Evolutionary conservation across 2,329 filamentous ascomycete species (phyloP).

Genomic region (Coniochaeta sp.): DNA sequence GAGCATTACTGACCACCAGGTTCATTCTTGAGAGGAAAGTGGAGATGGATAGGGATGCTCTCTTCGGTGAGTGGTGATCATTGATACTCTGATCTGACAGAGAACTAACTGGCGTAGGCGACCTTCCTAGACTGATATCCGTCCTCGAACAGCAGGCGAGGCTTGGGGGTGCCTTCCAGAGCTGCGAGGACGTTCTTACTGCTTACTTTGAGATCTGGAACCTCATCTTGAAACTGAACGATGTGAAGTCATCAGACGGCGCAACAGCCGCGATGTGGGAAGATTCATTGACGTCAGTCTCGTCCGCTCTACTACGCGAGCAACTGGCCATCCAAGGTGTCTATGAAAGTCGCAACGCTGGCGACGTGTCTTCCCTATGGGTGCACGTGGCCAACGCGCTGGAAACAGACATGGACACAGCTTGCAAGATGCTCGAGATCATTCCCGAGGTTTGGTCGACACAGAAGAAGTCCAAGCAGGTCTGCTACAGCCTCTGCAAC

Average conservation of each 20-base stretch:
- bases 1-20: constrained; percentile 46
- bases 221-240: constrained; percentile 24
- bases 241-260: background rate
- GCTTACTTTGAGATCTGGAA: constrained; percentile 40
- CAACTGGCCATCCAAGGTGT: constrained; percentile 24
- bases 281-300: constrained; percentile 13
- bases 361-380: constrained; percentile 13
- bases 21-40: constrained; percentile 47
- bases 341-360: constrained; percentile 18
- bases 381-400: constrained; percentile 27
- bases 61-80: background rate
- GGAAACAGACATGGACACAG: constrained; percentile 30
- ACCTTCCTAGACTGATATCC: constrained; percentile 5
- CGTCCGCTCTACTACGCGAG: constrained; percentile 11
- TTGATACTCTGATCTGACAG: background rate
- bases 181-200: constrained; percentile 32
- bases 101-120: background rate
- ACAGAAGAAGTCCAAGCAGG: constrained; percentile 11
- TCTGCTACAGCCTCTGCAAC: constrained; percentile 24
- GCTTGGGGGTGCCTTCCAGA: constrained; percentile 5
- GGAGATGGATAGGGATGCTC: constrained; percentile 16
- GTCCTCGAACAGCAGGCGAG: background rate
- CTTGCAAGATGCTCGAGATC: constrained; percentile 30
- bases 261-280: constrained; percentile 6
- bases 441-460: constrained; percentile 22